Conservation (phyloP, 306 rosid genomes). For the Lathyrus tuberosus region DNA sequence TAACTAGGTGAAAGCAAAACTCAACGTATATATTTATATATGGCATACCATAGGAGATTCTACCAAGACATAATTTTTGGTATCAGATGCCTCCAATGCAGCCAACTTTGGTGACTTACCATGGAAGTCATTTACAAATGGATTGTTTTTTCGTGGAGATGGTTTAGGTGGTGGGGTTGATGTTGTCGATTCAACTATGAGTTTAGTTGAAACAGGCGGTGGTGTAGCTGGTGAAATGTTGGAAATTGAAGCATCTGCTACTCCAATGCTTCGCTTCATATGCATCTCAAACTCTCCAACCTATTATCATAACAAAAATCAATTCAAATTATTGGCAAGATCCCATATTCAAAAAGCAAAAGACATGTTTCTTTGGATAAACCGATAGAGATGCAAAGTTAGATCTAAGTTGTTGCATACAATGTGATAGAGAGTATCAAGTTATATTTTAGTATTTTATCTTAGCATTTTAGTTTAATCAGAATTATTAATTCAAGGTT, state of each 20-base stretch:
- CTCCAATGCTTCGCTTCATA: constrained; percentile 84
- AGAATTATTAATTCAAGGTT: too few relatives aligned
- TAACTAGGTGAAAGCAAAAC: constrained; percentile 3
- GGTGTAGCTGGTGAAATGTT: constrained; percentile 66
- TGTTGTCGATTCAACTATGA: constrained; percentile 68
- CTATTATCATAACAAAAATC: constrained; percentile 51
- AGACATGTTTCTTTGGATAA: constrained; percentile 22
- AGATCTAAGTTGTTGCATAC: constrained; percentile 5
- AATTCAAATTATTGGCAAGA: constrained; percentile 33
- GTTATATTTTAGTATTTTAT: too few relatives aligned
- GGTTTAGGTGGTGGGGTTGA: constrained; percentile 59
- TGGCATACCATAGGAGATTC: constrained; percentile 74
- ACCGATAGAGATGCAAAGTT: constrained; percentile 1
- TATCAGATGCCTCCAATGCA: constrained; percentile 83
- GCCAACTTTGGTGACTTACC: constrained; percentile 71
- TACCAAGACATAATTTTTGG: constrained; percentile 61
- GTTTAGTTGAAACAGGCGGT: constrained; percentile 74
- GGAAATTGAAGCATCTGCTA: constrained; percentile 55
- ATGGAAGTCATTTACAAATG: constrained; percentile 51
- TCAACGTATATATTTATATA: not conserved
- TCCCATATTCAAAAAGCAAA: constrained; percentile 27
- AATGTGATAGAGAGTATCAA: too few relatives aligned
- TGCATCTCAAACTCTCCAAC: constrained; percentile 98
- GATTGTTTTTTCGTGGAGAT: constrained; percentile 58
- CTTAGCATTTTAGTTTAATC: too few relatives aligned